These are phyloP conservation scores for Pichia inconspicua DNA, from an alignment of 1,139 yeast species.

Conservation along the genomic window DNA sequence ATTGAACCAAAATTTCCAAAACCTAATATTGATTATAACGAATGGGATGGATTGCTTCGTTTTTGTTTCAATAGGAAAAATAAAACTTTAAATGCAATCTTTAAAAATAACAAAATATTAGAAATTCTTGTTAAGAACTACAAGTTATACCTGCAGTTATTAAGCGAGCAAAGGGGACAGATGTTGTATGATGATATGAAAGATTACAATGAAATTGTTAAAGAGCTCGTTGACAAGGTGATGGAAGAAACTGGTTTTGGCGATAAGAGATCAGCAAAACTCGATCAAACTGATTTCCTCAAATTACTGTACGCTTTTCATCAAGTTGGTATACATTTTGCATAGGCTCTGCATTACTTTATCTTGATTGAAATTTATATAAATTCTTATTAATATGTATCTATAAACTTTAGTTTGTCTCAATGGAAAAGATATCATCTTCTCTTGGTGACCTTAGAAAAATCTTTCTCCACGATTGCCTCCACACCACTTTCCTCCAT, in stretches of 20 bases:
- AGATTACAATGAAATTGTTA: constrained; percentile 41
- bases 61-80: constrained; percentile 90
- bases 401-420: no score
- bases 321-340: constrained; percentile 95
- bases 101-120: constrained; percentile 74
- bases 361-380: background rate
- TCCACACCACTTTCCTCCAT: constrained; percentile 93
- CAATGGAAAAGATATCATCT: constrained; percentile 23
- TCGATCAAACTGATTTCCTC: constrained; percentile 91
- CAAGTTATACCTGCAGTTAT: constrained; percentile 64
- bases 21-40: constrained; percentile 85
- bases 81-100: constrained; percentile 88
- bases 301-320: constrained; percentile 87
- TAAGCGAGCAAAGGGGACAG: constrained; percentile 42
- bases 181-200: constrained; percentile 46
- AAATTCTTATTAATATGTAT: background rate
- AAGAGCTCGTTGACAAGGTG: constrained; percentile 55
- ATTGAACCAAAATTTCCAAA: constrained; percentile 87
- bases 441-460: constrained; percentile 36
- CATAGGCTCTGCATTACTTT: constrained; percentile 33
- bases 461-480: constrained; percentile 76
- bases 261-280: constrained; percentile 85
- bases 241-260: constrained; percentile 70
- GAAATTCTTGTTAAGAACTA: constrained; percentile 85
- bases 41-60: constrained; percentile 94